Percentiles rank a stretch among this genome's conserved stretches.
Evolutionary conservation across 495 filamentous ascomycete species (phyloP).

Genomic region (Lineolata rhizophorae): DNA sequence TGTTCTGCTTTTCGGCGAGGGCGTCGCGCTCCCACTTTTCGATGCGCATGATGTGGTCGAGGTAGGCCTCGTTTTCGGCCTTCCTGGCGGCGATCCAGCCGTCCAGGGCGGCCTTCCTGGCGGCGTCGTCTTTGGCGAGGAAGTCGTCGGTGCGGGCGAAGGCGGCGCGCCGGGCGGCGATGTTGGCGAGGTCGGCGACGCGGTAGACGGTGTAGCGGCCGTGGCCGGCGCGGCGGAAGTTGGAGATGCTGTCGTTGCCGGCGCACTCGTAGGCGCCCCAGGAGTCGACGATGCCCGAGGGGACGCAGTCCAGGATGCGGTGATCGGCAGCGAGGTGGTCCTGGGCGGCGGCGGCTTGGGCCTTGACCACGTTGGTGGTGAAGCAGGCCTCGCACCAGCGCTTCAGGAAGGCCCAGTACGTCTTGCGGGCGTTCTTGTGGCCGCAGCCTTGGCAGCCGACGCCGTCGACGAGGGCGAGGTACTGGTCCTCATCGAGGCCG

Average conservation of each 20-base stretch:
- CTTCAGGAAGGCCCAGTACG: constrained; percentile 15
- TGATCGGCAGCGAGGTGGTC: constrained; percentile 7
- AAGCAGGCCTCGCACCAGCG: constrained; percentile 16
- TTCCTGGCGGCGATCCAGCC: constrained; percentile 5
- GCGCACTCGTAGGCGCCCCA: constrained; percentile 10
- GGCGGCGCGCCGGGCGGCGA: too few species aligned
- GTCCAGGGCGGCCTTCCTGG: constrained; percentile 4
- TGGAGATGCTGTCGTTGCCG: constrained; percentile 5
- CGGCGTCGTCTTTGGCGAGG: constrained; percentile 2
- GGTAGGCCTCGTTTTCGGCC: constrained; percentile 1
- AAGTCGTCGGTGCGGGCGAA: too few species aligned
- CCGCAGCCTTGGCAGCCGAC: constrained; percentile 14
- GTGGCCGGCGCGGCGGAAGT: constrained; percentile 5
- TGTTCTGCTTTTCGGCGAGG: constrained; percentile 1
- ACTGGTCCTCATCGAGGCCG: constrained; percentile 14
- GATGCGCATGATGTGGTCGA: constrained; percentile 2
- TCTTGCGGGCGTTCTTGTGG: constrained; percentile 9
- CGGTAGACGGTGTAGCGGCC: constrained; percentile 5
- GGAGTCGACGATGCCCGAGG: constrained; percentile 9
- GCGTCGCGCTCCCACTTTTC: constrained; percentile 7
- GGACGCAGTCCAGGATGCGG: constrained; percentile 7
- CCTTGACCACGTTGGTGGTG: constrained; percentile 10
- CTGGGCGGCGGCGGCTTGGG: background rate
- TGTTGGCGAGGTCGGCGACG: constrained; percentile 4
- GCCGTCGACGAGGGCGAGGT: constrained; percentile 13